A percentile compares a stretch with the other conserved stretches of the same genome.
These are phyloP conservation scores for Suhomyces bribrorum DNA, from an alignment of 1,139 yeast species.

Conservation along the genomic window DNA sequence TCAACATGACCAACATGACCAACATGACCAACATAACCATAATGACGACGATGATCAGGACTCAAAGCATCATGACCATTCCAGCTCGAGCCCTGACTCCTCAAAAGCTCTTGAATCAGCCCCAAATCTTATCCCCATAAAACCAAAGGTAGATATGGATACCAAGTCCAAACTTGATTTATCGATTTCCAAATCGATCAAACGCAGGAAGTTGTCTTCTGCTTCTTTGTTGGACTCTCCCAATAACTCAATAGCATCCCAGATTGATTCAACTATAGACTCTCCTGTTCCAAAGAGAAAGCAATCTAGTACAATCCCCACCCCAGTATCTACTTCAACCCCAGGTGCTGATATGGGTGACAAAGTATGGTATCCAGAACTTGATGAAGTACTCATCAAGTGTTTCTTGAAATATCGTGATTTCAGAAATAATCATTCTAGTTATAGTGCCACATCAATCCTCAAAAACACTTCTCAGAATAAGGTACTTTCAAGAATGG, in stretches of 20 bases:
- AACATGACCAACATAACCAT: neutral
- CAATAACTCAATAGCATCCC: slow-evolving; percentile 39
- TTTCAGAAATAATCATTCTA: slow-evolving; percentile 32
- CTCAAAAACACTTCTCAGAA: slow-evolving; percentile 42
- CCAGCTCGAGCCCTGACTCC: slow-evolving; percentile 1
- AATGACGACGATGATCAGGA: neutral
- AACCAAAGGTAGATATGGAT: slow-evolving; percentile 8
- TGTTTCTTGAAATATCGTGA: slow-evolving; percentile 40
- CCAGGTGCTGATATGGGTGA: slow-evolving; percentile 10
- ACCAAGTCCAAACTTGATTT: slow-evolving; percentile 9
- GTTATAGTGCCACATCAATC: slow-evolving; percentile 23
- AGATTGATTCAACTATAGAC: slow-evolving; percentile 36
- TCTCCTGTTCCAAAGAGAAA: slow-evolving; percentile 31
- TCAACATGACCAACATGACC: neutral
- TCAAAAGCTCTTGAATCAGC: slow-evolving; percentile 11
- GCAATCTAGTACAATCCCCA: slow-evolving; percentile 1
- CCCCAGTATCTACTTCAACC: slow-evolving; percentile 4
- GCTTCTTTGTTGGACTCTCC: slow-evolving; percentile 32
- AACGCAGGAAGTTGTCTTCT: slow-evolving; percentile 14
- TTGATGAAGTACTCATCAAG: slow-evolving; percentile 39
- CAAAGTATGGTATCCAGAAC: slow-evolving; percentile 41
- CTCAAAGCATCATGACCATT: neutral
- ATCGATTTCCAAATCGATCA: slow-evolving; percentile 12
- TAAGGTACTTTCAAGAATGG: slow-evolving; percentile 45
- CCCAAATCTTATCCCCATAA: slow-evolving; percentile 11